Evolutionary conservation across 1,284 basidiomycete species (phyloP).

Genomic region (Marasmius tenuissimus): DNA sequence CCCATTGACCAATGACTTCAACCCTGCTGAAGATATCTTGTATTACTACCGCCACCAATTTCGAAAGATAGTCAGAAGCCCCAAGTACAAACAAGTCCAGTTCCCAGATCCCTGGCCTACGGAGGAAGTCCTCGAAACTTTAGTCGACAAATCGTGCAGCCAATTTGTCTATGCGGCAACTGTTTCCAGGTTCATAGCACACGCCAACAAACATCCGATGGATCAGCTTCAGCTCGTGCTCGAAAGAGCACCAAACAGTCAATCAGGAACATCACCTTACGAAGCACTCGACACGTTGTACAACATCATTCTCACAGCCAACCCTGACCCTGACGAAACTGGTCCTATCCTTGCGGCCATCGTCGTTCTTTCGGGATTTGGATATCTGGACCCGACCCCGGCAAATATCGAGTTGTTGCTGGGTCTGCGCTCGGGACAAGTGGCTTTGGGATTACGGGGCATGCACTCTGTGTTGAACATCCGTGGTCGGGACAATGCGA

Average conservation of each 20-base stretch:
- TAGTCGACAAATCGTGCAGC: conserved; percentile 6
- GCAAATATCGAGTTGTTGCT: neutral
- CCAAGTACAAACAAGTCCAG: neutral
- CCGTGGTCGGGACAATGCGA: neutral
- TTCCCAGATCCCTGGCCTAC: conserved; percentile 11
- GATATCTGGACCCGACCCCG: neutral
- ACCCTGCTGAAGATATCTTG: neutral
- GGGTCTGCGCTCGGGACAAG: neutral
- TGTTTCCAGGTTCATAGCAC: conserved; percentile 7
- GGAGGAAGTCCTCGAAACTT: neutral
- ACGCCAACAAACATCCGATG: neutral
- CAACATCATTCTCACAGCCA: conserved; percentile 3
- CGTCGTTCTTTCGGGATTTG: too few species aligned
- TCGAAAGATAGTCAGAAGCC: neutral
- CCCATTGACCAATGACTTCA: neutral
- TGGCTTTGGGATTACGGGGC: neutral
- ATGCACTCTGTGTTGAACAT: neutral
- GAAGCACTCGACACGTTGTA: conserved; percentile 10
- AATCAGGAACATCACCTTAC: conserved; percentile 1
- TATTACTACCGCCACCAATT: neutral
- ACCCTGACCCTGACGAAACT: neutral
- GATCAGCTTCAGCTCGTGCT: conserved; percentile 8
- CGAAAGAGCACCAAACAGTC: too few species aligned
- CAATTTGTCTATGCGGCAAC: conserved; percentile 15
- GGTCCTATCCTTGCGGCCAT: neutral